A percentile compares a stretch with the other conserved stretches of the same genome.
These are phyloP conservation scores for Botrytis tulipae DNA, from an alignment of 2,329 filamentous ascomycete species.

Conservation along the genomic window DNA sequence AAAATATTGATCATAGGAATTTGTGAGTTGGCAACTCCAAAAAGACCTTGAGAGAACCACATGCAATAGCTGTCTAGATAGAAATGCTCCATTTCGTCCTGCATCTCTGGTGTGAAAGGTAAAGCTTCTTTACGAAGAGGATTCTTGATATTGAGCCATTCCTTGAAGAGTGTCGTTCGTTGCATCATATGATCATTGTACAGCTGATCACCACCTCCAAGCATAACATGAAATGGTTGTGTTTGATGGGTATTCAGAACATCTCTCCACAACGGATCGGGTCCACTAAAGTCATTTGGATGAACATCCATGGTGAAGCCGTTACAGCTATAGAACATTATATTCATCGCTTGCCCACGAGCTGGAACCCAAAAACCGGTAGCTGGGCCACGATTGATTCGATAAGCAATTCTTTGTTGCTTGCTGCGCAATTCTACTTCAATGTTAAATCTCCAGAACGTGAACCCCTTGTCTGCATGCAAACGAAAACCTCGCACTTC, in stretches of 20 bases:
- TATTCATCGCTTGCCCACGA: constrained; percentile 84
- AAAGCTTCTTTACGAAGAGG: constrained; percentile 74
- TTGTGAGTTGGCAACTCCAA: constrained; percentile 86
- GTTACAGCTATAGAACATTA: constrained; percentile 98
- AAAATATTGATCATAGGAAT: constrained; percentile 99
- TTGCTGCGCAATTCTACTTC: constrained; percentile 79
- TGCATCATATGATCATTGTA: constrained; percentile 86
- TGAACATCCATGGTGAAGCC: constrained; percentile 84
- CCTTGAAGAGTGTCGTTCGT: constrained; percentile 71
- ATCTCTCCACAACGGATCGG: constrained; percentile 95
- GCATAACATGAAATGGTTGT: constrained; percentile 94
- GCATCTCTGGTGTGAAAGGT: constrained; percentile 77
- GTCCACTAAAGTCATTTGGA: constrained; percentile 78
- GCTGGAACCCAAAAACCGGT: constrained; percentile 94
- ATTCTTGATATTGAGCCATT: constrained; percentile 82
- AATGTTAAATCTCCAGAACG: constrained; percentile 96
- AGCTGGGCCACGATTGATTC: constrained; percentile 87
- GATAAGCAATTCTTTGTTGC: constrained; percentile 88
- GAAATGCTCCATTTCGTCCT: constrained; percentile 82
- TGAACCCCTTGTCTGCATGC: constrained; percentile 80
- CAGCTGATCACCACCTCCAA: constrained; percentile 94
- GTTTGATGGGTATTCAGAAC: constrained; percentile 90
- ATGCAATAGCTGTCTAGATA: constrained; percentile 85
- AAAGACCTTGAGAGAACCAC: constrained; percentile 97
- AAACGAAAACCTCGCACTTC: constrained; percentile 81